Evolutionary conservation across 495 filamentous ascomycete species (phyloP), one percentile per base, ranked within the genome.

Genomic region (Lasiosphaeria hispida): DNA sequence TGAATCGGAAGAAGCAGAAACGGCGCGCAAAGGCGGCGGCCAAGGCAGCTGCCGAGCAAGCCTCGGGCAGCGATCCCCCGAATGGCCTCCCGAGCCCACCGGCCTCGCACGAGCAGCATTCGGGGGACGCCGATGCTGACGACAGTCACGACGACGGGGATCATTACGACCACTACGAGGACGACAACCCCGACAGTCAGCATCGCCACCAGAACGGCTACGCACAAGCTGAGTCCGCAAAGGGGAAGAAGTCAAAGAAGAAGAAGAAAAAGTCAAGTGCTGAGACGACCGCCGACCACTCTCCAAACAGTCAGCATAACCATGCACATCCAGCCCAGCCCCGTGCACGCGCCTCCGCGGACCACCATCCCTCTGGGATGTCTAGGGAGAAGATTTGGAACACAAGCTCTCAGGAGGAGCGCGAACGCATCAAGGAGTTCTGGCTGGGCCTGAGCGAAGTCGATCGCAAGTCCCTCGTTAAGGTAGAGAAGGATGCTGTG

Each of bases 401-500:
- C 66, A 97, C 92, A 6, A 92, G 89, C 35, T 92, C 87, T 5
- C 82, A 87, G 55, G 91, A 97, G 70, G 94, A 99, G 71, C 87
- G 94, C 11, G 91, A 97, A 70, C 87, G 94, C 60, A 99, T 99
- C 68, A 95, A 96, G 66, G 90, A 96, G 55, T 99, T 97, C 74
- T 99, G 94, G 94, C 80, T 99, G 36, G 92, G 91, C n/a, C 74
- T 99, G 23, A 90, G 91, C 56, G 95, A 99, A 70, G 88, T 92
- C 43, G 93, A 99, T 58, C 86, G 94, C 50, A 90, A 93, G 60
- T 91, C 90, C 4, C 77, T 99, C 39, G 92, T 99, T 60, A 96
- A 96, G 71, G 92, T 99, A 10, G 94, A 99, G 74, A 99, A 99
- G 69, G 92, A 97, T 74, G 94, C 95, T 6, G 94, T 99, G 1